phyloP scores from a whole-genome alignment of 495 filamentous ascomycete genomes.

The Talaromyces ruber region DNA sequence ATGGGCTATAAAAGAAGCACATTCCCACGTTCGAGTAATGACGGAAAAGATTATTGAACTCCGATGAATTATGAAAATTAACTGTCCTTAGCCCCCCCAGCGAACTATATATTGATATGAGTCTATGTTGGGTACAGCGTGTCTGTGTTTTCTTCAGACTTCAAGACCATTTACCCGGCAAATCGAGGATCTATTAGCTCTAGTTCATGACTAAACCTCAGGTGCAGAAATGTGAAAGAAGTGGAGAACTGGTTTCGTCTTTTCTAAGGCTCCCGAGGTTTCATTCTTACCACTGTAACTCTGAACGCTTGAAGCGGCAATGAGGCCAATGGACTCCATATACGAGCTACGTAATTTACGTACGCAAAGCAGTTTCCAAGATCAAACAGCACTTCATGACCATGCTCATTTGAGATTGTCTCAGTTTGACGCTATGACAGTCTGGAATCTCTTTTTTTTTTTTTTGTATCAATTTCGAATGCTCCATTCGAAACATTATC shows the following conservation, averaged over 20 bases:
- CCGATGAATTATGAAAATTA: background rate
- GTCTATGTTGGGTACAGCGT: too few species aligned
- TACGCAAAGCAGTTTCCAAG: background rate
- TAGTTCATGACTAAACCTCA: too few species aligned
- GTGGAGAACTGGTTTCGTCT: background rate
- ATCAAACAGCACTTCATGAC: background rate
- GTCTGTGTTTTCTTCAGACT: too few species aligned
- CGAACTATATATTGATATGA: too few species aligned
- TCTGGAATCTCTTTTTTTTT: background rate
- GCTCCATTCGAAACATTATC: background rate
- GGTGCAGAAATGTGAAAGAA: background rate
- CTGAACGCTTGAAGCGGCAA: background rate
- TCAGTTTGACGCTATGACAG: background rate
- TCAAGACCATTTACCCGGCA: too few species aligned
- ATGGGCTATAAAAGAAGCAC: background rate
- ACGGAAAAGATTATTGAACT: background rate
- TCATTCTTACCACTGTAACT: background rate
- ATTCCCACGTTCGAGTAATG: background rate
- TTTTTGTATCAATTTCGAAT: background rate
- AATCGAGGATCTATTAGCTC: too few species aligned
- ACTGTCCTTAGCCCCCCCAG: background rate
- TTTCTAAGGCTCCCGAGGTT: background rate
- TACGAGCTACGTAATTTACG: background rate
- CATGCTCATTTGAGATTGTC: background rate
- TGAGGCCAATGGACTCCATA: background rate